Conservation (phyloP, 306 rosid species). For the Bauhinia variegata region DNA sequence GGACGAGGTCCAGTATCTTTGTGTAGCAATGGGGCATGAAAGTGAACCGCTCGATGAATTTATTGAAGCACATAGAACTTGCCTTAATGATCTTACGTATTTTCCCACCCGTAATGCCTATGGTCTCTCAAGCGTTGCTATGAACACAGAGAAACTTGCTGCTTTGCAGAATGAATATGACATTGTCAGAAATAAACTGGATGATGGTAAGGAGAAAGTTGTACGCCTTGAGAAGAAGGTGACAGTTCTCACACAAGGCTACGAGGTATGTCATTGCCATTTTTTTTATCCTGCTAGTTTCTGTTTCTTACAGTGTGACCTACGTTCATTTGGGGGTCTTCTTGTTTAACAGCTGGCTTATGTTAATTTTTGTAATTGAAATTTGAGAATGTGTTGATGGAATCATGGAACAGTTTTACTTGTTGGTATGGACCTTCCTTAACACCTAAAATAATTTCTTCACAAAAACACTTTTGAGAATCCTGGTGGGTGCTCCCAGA, state of each 20-base stretch:
- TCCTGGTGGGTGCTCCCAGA: background rate
- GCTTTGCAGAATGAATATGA: conserved; percentile 88
- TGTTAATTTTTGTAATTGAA: conserved; percentile 10
- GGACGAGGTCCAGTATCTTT: conserved; percentile 71
- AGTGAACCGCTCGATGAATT: conserved; percentile 77
- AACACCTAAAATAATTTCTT: no score
- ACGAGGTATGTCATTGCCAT: conserved; percentile 69
- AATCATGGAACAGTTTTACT: no score
- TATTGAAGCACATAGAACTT: conserved; percentile 84
- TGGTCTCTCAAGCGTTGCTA: conserved; percentile 89
- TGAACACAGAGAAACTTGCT: conserved; percentile 81
- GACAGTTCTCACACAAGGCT: conserved; percentile 78
- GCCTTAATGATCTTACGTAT: conserved; percentile 82
- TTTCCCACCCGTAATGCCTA: conserved; percentile 79
- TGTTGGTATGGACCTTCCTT: no score
- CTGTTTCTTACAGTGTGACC: conserved; percentile 13
- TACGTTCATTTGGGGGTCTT: no score
- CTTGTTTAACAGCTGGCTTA: conserved; percentile 7
- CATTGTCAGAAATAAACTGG: conserved; percentile 67
- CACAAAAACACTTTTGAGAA: no score
- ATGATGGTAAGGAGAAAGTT: conserved; percentile 78
- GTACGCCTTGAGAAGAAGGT: conserved; percentile 79
- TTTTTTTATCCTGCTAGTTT: conserved; percentile 14
- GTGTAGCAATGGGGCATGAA: conserved; percentile 90
- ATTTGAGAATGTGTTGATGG: background rate